Conservation (phyloP, 495 filamentous ascomycete genomes). For the Talaromyces liani region DNA sequence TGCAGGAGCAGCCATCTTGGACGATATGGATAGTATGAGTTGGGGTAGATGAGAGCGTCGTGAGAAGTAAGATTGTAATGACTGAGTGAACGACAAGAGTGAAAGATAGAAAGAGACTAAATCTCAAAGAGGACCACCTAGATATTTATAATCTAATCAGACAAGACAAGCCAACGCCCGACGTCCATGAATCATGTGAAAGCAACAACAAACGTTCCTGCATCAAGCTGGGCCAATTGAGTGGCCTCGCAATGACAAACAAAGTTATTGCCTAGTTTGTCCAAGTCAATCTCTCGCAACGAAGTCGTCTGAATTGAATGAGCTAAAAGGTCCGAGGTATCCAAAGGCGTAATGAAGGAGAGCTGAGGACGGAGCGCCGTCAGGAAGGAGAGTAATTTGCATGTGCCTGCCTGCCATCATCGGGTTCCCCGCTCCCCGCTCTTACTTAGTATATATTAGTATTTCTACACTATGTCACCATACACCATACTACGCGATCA, state of each 20-base stretch:
- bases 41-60: neutral
- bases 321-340: neutral
- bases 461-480: neutral
- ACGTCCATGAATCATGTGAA: neutral
- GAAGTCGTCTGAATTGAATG: neutral
- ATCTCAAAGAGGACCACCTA: neutral
- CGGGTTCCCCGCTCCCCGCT: neutral
- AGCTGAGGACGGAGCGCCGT: neutral
- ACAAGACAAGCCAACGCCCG: neutral
- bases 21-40: neutral
- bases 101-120: neutral
- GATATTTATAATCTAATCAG: neutral
- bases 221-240: neutral
- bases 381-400: neutral
- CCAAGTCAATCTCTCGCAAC: neutral
- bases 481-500: neutral
- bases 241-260: neutral
- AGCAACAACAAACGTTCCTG: neutral
- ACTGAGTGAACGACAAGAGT: neutral
- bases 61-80: neutral
- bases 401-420: neutral
- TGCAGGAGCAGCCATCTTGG: constrained; percentile 71
- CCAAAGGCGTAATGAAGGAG: neutral
- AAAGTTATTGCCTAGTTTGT: neutral
- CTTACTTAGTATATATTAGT: neutral